Percentiles rank a stretch among this genome's conserved stretches.
phyloP scores from a whole-genome alignment of 129 eudicot genomes.

The Tanacetum coccineum region DNA sequence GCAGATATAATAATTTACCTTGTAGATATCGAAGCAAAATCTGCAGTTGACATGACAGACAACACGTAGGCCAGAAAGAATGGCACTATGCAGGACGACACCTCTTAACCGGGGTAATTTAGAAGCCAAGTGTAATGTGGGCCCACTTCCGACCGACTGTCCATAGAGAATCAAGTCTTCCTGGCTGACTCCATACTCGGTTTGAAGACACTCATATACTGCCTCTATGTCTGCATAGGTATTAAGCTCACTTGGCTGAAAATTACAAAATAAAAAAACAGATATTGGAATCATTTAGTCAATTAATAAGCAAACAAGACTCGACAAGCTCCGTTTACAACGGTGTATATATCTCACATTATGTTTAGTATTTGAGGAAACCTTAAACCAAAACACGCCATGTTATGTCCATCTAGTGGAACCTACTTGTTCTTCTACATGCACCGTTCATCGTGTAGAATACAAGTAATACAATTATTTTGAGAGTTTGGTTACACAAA shows the following conservation, averaged over 20 bases:
- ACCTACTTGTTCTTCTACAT: too few species aligned
- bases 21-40: constrained; percentile 76
- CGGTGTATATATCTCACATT: too few species aligned
- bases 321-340: too few species aligned
- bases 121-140: constrained; percentile 83
- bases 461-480: background rate
- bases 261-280: constrained; percentile 8
- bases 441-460: too few species aligned
- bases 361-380: too few species aligned
- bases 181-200: constrained; percentile 82
- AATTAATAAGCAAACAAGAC: constrained; percentile 2
- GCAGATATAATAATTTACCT: constrained; percentile 35
- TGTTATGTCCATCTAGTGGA: too few species aligned
- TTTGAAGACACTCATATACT: constrained; percentile 84
- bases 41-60: constrained; percentile 79
- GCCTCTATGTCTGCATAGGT: constrained; percentile 97
- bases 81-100: constrained; percentile 93
- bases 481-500: background rate
- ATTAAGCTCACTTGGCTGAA: constrained; percentile 88
- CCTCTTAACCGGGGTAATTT: constrained; percentile 82
- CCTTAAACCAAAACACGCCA: too few species aligned
- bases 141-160: constrained; percentile 98
- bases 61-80: constrained; percentile 95
- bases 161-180: constrained; percentile 86
- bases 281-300: constrained; percentile 8